Evolutionary conservation across 75 land plant species (phyloP), one percentile per base, ranked within the genome.

Genomic region (Picea sitchensis): DNA sequence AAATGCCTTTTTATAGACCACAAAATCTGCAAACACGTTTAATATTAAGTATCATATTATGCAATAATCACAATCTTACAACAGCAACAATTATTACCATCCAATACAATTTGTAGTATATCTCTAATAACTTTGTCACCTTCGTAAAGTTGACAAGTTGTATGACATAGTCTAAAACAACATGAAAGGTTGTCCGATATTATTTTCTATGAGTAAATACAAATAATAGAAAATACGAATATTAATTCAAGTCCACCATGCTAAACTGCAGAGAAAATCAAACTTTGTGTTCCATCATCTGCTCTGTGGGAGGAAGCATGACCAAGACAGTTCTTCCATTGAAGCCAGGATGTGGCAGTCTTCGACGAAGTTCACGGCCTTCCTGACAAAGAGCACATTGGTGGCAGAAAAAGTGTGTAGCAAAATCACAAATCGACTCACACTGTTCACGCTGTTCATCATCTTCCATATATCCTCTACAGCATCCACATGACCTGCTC

Each of bases 301-400:
- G 98, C 79, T 89, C 90, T 56, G 73, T 67, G 1, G 98, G 98
- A 76, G 98, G 96, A 26, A 83, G 69, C 95, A 93, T 93, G 57
- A 89, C 81, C 77, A 92, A 18, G 74, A 88, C 83, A 6, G 93
- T 81, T 23, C 87, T 88, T 41, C 80, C 82, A 76, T 79, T 88
- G 68, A 91, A 91, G n/a, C 90, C 93, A 62, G 95, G 92, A 81
- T 87, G 95, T 59, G 87, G 91, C 77, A 89, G 31, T 76, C 95
- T 86, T 32, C 98, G 93, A 32, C 98, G 95, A 36, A 95, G 73
- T 81, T 95, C 98, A 17, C 98, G 87, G 21, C 93, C 93, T 82
- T 95, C 98, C 79, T 95, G 98, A 77, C 98, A 95, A 30, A 95
- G 87, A 18, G 98, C 84, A 80, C 95, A 93, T 20, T 79, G 18